Evolutionary conservation across 495 filamentous ascomycete genomes (phyloP).

Genomic region (Apodospora peruviana): DNA sequence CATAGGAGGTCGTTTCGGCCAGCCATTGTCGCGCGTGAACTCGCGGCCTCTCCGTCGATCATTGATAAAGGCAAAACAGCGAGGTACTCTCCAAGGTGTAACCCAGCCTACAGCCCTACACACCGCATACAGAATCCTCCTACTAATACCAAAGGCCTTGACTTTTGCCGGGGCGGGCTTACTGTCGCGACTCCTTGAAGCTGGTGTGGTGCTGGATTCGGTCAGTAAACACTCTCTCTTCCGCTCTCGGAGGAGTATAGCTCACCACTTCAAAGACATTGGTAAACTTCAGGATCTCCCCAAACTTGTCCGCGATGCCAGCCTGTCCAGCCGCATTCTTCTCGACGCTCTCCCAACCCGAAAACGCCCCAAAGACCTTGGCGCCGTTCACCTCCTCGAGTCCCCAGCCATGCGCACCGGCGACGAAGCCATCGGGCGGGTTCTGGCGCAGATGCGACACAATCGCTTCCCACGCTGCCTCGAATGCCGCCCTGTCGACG

Average conservation of each 20-base stretch:
- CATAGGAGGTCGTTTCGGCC: too few relatives aligned
- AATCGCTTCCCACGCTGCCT: constrained; percentile 5
- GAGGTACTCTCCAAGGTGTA: too few relatives aligned
- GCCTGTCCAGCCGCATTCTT: constrained; percentile 6
- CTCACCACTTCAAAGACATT: constrained; percentile 11
- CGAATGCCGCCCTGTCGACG: constrained; percentile 10
- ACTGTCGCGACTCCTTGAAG: neutral
- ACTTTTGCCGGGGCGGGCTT: too few relatives aligned
- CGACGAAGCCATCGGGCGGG: constrained; percentile 12
- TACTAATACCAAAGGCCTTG: too few relatives aligned
- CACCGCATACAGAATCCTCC: too few relatives aligned
- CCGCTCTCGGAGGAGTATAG: too few relatives aligned
- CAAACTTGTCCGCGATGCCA: constrained; percentile 5
- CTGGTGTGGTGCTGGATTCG: neutral
- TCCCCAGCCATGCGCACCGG: constrained; percentile 12
- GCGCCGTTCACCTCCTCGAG: constrained; percentile 10
- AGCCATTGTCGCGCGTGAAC: too few relatives aligned
- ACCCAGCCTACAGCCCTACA: too few relatives aligned
- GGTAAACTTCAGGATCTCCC: constrained; percentile 8
- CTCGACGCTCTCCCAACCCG: constrained; percentile 14
- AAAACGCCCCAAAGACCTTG: constrained; percentile 10
- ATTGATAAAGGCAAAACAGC: too few relatives aligned
- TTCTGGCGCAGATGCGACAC: neutral
- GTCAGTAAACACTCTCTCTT: neutral
- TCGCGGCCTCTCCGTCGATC: too few relatives aligned